Base-by-base conservation (phyloP, 192 early-diverging fungal genomes). In the Geranomyces michiganensis region DNA sequence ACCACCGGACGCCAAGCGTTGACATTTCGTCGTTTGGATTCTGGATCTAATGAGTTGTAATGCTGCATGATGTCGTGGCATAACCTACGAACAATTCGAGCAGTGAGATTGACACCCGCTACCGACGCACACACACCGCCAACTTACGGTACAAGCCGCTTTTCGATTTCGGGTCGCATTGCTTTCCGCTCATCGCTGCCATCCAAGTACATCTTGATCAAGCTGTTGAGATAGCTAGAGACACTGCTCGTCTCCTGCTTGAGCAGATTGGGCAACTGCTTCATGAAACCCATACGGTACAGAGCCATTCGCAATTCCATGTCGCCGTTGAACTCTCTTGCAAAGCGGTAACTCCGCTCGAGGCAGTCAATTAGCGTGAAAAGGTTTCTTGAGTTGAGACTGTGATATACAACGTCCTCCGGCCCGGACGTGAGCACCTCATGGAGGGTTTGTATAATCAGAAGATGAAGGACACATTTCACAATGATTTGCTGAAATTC, bases 281-380 rank as follows among this genome's bases (percentile, higher is more conserved):
- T 92, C 93, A 96, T 96, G 61, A 93, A 94, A 15, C 94, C 94
- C 77, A 88, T 89, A 73, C 81, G 88, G 84, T 79, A 92, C 65
- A 98, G 76, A 4, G 91, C 90, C 74, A 90, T 87, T 10, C 96
- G 85, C 43, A 96, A 81, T 32, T 91, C 89, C 74, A 87, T 85
- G 76, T 93, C 86, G 55, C 72, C 82, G 76, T 98, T 96, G 73
- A 98, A 98, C 9, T 83, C 76, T 56, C 83, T 80, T 0, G 96
- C 94, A 84, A 96, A 93, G 32, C 81, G 79, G 70, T 92, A 92
- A 87, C 85, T 72, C 83, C 89, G 29, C 78, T 91, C 89, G 22
- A 97, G 78, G 59, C 92, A 94, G 68, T 91, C 92, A 56, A 94
- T 77, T 14, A 97, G 72, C 7, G 84, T 76, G 70, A 95, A 90